Evolutionary conservation across 371 early-diverging fungal species (phyloP), one percentile per base, ranked within the genome.

Genomic region (Nematocida ironsii): DNA sequence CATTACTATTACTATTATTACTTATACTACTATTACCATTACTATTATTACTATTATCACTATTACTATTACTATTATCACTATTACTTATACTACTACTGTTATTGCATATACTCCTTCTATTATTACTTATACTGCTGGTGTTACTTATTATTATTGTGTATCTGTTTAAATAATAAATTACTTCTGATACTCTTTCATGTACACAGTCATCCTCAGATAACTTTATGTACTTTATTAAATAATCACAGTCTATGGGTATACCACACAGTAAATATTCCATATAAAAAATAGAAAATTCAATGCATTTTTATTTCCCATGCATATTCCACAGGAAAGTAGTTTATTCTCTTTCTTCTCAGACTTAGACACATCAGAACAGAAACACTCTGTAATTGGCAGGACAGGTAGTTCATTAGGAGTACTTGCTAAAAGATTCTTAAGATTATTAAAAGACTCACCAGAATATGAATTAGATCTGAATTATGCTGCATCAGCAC

Each of bases 401-500:
- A 73, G 87, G 82, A 73, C 72, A 52, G 89, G 90, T 56, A 87
- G 85, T 60, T 92, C 92, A 4, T 87, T 93, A n/a, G 90, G 90
- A 44, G 85, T 89, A 27, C 84, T 93, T 72, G 92, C 93, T 6
- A 91, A 91, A 82, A 91, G 89, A 57, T 92, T 93, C 83, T 89
- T 92, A 55, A 73, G 86, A 4, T 84, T 91, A 5, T 84, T 93
- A 62, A 88, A 89, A 39, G 86, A 89, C n/a, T 88, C 90, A 56
- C 86, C 88, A 58, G 89, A 90, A 27, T 90, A 90, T 1, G 89
- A 89, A 33, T 84, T 92, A 54, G 92, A 92, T 84, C 85, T 92
- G 60, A 92, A 91, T 72, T 83, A 86, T 54, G 92, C 92, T 6
- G 91, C 92, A 0, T 83, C 83, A 23, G 87, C 89, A 54, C 89